A percentile compares a stretch with the other conserved stretches of the same genome.
These are phyloP conservation scores for Aureobasidium sp. DNA, from an alignment of 2,329 filamentous ascomycete genomes.

Conservation along the genomic window DNA sequence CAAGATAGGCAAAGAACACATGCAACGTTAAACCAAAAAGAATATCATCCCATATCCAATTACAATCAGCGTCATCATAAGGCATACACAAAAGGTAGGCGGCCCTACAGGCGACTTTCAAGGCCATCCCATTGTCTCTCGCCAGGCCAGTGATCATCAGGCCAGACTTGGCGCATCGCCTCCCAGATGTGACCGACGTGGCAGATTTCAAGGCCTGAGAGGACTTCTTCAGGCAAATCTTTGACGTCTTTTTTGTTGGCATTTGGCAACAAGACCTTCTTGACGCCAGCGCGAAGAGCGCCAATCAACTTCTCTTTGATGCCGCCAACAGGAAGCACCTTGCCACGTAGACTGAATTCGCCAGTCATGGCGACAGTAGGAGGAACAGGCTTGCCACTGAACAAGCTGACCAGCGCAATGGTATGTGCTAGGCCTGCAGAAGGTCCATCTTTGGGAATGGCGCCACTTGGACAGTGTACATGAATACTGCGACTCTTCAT, in stretches of 20 bases:
- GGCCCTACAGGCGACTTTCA: conserved; percentile 64
- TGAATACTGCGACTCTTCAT: conserved; percentile 94
- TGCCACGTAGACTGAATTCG: conserved; percentile 71
- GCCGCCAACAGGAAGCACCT: conserved; percentile 88
- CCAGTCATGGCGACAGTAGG: conserved; percentile 93
- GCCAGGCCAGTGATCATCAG: conserved; percentile 75
- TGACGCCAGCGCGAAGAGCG: conserved; percentile 84
- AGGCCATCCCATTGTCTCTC: conserved; percentile 61
- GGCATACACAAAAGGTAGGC: not conserved
- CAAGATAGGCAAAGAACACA: not conserved
- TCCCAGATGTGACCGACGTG: conserved; percentile 93
- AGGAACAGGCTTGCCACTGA: conserved; percentile 77
- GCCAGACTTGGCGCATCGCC: conserved; percentile 85
- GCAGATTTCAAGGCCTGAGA: conserved; percentile 76
- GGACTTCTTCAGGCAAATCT: conserved; percentile 85
- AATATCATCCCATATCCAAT: not conserved
- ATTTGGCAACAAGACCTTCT: conserved; percentile 80
- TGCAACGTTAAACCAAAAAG: not conserved
- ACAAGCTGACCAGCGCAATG: conserved; percentile 83
- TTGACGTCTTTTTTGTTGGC: conserved; percentile 88
- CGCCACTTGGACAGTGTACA: conserved; percentile 90
- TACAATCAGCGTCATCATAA: not conserved
- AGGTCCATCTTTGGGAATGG: conserved; percentile 87
- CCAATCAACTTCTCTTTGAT: conserved; percentile 99
- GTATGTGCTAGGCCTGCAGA: conserved; percentile 87